Base-by-base conservation (phyloP, 495 filamentous ascomycete species). In the Xylaria flabelliformis region DNA sequence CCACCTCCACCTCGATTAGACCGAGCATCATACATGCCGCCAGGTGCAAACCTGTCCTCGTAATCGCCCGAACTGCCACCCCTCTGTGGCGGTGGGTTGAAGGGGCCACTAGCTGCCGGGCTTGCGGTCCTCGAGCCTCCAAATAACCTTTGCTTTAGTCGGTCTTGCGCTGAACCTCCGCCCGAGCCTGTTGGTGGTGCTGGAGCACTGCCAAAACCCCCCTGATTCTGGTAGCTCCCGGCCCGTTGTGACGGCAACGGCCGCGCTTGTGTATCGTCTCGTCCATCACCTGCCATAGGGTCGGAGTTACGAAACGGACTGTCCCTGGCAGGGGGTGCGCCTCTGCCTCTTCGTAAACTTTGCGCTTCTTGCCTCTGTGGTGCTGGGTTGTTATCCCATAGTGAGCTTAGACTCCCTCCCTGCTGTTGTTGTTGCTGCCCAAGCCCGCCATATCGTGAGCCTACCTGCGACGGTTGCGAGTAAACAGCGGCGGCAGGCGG, bases 371-470 rank as follows among this genome's bases (percentile, higher is more conserved):
- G 77, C 48, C 82, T 78, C 70, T 85, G 79, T 75, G 82, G 70
- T 53, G 64, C 61, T 55, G 71, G 73, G 84, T 65, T 82, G 39
- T 90, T 87, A 72, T 95, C 94, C 95, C 95, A 98, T 32, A 98
- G 85, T 80, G 94, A 95, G 69, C 91, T 91, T 36, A 97, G 80
- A 0, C 86, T 82, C 55, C 67, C 74, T 29, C 79, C 77, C 56
- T 82, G 80, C 55, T 82, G 80, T 36, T 81, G 79, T 55, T 81
- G 79, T 62, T 82, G 79, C 59, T 74, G 76, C 26, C 73, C 64
- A 50, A 86, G 71, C 56, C 84, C 83, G 39, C 88, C 87, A 76
- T 90, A 88, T 46, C 85, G 80, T 39, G 81, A 79, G 64, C 83
- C 84, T 66, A 84, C 82, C 82, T 83, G 82, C 80, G 77, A 26